Evolutionary conservation across 2,329 filamentous ascomycete species (phyloP), one percentile per base, ranked within the genome.

Genomic region (Gremmenia infestans): DNA sequence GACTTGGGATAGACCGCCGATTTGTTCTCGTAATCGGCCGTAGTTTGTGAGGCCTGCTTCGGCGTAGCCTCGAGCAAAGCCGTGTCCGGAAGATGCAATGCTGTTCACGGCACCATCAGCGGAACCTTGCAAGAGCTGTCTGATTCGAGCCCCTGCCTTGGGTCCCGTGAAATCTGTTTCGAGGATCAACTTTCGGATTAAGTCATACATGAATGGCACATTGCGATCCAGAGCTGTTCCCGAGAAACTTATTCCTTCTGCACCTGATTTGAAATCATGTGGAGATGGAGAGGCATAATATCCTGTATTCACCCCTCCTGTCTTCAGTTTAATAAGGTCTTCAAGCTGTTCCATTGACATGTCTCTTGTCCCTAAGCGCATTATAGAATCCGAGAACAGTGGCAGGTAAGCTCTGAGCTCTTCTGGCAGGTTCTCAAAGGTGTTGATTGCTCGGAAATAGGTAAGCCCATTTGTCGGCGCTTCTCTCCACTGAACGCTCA

Each of bases 271-370:
- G 53, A 89, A 83, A 62, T 93, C 83, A 1, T 80, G 80, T 0
- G 93, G 90, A 2, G 86, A 91, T 0, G 92, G 83, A 0, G 87
- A 85, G n/a, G 87, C 83, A 72, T 95, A 89, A 64, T 96, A 92
- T 1, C 88, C 86, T 15, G 95, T 85, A 2, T 86, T 89, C 39
- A 99, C 82, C 9, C 94, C 94, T 19, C 94, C 94, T 1, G 94
- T 97, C 75, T 95, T 96, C 32, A 97, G 80, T 72, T 97, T 97
- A 71, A 99, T 97, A 54, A 92, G 74, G 68, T 97, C 94, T 72
- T 99, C 94, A 51, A 97, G 82, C 71, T 97, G 86, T 71, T 97
- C 94, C 88, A 96, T 97, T 0, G 86, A 85, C 79, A 89, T 89
- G 57, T 86, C 82, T 65, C 88, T 88, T 2, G 93, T 99, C 14